Evolutionary conservation across 2,329 filamentous ascomycete species (phyloP).

Genomic region (Dothistroma septosporum): DNA sequence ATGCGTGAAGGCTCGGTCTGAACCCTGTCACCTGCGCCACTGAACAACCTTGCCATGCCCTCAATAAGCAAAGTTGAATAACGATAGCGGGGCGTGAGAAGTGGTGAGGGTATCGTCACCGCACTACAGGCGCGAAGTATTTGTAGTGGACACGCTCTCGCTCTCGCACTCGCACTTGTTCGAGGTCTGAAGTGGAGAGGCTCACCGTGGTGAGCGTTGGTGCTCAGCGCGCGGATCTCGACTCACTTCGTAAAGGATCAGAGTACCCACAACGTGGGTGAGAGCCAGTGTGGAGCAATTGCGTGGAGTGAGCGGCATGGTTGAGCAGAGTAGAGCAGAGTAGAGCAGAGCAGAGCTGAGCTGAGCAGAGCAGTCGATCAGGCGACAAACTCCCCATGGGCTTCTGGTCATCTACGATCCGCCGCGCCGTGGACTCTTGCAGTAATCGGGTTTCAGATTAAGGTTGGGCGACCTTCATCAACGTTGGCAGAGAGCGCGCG

Average conservation of each 20-base stretch:
- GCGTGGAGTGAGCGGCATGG: no score
- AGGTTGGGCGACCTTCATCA: no score
- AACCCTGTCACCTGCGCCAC: background rate
- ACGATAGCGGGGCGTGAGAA: background rate
- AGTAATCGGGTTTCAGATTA: no score
- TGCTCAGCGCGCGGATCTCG: background rate
- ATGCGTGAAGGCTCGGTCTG: background rate
- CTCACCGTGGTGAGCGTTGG: background rate
- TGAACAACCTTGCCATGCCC: background rate
- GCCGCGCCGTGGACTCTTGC: no score
- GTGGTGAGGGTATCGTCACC: background rate
- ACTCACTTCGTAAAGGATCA: background rate
- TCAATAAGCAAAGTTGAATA: background rate
- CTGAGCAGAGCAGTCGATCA: no score
- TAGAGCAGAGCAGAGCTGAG: no score
- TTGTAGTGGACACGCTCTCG: background rate
- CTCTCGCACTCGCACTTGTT: background rate
- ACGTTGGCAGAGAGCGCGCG: no score
- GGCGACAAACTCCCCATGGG: no score
- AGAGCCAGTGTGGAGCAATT: background rate
- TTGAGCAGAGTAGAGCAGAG: no score
- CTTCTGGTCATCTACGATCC: no score
- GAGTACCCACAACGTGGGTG: background rate
- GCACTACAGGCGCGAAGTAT: background rate
- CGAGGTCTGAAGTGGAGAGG: background rate